Percentiles rank a stretch among this genome's conserved stretches.
phyloP scores from a whole-genome alignment of 148 eudicot genomes.

The Silene conica region DNA sequence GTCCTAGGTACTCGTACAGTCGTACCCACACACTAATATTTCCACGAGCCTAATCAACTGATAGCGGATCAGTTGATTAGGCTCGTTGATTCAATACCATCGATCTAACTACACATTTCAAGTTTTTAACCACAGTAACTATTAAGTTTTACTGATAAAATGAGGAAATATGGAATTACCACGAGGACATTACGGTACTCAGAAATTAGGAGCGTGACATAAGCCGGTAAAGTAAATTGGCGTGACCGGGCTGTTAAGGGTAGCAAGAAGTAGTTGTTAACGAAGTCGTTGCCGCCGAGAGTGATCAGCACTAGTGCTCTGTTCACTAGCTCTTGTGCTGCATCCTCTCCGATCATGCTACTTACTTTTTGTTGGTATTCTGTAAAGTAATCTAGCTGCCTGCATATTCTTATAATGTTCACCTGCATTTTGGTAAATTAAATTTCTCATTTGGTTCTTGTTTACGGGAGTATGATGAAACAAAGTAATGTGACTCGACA shows the following conservation, averaged over 20 bases:
- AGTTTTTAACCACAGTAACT: background rate
- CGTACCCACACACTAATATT: too few relatives aligned
- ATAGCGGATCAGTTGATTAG: too few relatives aligned
- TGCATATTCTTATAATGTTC: slow-evolving; percentile 43
- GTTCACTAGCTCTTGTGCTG: slow-evolving; percentile 37
- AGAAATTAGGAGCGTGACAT: slow-evolving; percentile 38
- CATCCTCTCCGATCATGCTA: slow-evolving; percentile 30
- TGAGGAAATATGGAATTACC: slow-evolving; percentile 19
- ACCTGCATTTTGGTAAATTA: slow-evolving; percentile 21
- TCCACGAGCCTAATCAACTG: too few relatives aligned
- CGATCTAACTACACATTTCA: too few relatives aligned
- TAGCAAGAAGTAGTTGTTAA: slow-evolving; percentile 54
- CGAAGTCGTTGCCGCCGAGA: slow-evolving; percentile 62
- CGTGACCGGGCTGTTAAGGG: slow-evolving; percentile 47
- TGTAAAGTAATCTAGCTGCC: slow-evolving; percentile 38
- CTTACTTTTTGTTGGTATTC: slow-evolving; percentile 46
- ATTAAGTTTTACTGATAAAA: background rate
- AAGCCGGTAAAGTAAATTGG: slow-evolving; percentile 38
- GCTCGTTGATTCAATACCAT: too few relatives aligned
- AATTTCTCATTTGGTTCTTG: background rate
- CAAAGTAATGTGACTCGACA: too few relatives aligned
- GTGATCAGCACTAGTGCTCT: slow-evolving; percentile 51
- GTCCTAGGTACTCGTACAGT: too few relatives aligned
- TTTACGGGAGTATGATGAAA: too few relatives aligned
- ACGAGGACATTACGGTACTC: slow-evolving; percentile 44